Evolutionary conservation across 352 stramenopile species (phyloP).

Genomic region (Globisporangium cystogenes): DNA sequence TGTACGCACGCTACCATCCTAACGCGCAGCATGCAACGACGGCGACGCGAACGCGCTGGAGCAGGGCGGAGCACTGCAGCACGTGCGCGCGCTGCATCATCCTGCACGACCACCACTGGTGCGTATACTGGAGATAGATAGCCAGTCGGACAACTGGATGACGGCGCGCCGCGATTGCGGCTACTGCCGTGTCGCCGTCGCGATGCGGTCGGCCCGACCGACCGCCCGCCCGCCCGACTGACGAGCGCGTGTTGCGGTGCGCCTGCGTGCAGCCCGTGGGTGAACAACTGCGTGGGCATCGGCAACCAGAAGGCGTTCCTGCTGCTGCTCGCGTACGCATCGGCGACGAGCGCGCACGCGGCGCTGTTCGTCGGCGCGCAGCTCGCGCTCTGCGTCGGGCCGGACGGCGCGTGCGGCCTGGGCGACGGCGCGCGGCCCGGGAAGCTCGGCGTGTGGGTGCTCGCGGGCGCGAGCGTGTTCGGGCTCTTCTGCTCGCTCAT

Average conservation of each 20-base stretch:
- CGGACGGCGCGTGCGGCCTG: slow-evolving; percentile 45
- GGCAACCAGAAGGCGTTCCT: slow-evolving; percentile 82
- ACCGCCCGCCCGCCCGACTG: no score
- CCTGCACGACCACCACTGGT: slow-evolving; percentile 85
- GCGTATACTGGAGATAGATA: slow-evolving; percentile 9
- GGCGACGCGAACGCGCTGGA: neutral
- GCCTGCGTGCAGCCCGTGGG: slow-evolving; percentile 55
- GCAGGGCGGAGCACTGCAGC: slow-evolving; percentile 69
- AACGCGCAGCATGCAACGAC: no score
- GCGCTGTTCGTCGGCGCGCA: slow-evolving; percentile 47
- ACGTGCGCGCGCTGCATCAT: slow-evolving; percentile 75
- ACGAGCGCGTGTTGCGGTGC: neutral
- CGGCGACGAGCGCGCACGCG: slow-evolving; percentile 49
- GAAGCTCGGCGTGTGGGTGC: slow-evolving; percentile 53
- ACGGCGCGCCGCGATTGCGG: no score
- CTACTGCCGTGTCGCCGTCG: no score
- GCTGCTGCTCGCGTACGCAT: slow-evolving; percentile 74
- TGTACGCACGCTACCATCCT: no score
- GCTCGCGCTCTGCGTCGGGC: slow-evolving; percentile 32
- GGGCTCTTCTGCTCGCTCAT: slow-evolving; percentile 74
- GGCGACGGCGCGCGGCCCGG: slow-evolving; percentile 54
- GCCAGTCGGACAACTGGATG: neutral
- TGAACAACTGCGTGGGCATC: slow-evolving; percentile 85
- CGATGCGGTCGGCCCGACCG: no score
- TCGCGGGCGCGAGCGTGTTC: slow-evolving; percentile 64